Evolutionary conservation across 2,329 filamentous ascomycete species (phyloP).

Genomic region (Sporothrix humicola): DNA sequence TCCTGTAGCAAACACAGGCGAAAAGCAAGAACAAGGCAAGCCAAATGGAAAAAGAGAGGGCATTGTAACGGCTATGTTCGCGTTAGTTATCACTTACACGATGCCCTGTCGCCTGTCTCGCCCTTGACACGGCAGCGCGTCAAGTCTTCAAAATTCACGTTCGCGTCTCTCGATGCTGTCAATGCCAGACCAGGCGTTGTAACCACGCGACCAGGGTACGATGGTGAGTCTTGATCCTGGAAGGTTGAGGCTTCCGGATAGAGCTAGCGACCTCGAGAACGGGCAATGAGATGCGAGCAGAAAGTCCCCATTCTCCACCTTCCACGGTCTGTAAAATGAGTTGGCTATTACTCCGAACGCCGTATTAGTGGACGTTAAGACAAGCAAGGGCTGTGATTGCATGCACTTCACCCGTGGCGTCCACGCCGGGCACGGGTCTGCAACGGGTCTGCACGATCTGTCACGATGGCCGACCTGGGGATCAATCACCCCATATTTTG

Average conservation of each 20-base stretch:
- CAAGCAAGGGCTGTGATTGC: slow-evolving; percentile 8
- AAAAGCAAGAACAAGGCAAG: neutral
- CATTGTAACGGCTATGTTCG: neutral
- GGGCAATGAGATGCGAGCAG: slow-evolving; percentile 29
- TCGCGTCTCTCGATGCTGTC: neutral
- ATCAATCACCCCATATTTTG: slow-evolving; percentile 10
- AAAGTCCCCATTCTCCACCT: slow-evolving; percentile 31
- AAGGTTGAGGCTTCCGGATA: slow-evolving; percentile 28
- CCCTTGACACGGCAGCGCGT: neutral
- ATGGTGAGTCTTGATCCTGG: slow-evolving; percentile 15
- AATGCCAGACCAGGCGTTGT: neutral
- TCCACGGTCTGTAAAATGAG: slow-evolving; percentile 29
- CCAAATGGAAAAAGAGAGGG: neutral
- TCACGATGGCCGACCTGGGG: slow-evolving; percentile 25
- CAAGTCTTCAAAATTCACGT: neutral
- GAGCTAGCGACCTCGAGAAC: slow-evolving; percentile 29
- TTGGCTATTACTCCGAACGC: neutral
- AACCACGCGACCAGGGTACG: slow-evolving; percentile 19
- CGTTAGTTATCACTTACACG: neutral
- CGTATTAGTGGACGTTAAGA: slow-evolving; percentile 23
- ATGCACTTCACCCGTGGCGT: slow-evolving; percentile 5
- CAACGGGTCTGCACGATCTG: slow-evolving; percentile 30
- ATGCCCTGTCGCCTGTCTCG: neutral
- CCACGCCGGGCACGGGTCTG: slow-evolving; percentile 19
- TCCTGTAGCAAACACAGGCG: neutral